phyloP scores from a whole-genome alignment of 2,329 filamentous ascomycete genomes.

The Ophidiomyces ophidiicola region DNA sequence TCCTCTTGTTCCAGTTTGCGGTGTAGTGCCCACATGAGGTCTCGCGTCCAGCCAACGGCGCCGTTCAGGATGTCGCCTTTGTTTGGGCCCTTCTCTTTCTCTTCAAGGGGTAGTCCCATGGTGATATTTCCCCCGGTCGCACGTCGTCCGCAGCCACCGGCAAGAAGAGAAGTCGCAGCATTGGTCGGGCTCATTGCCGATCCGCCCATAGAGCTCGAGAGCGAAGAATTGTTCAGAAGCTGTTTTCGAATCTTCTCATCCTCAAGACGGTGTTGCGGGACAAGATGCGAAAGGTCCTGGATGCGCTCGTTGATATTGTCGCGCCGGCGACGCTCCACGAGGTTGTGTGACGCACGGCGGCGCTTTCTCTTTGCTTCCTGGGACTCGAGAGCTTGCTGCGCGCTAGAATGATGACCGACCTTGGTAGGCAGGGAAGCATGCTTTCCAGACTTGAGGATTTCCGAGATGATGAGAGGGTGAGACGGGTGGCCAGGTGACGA shows the following conservation, averaged over 20 bases:
- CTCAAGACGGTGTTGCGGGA: slow-evolving; percentile 82
- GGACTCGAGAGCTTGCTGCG: slow-evolving; percentile 49
- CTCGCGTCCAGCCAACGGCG: slow-evolving; percentile 90
- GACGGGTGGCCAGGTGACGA: slow-evolving; percentile 54
- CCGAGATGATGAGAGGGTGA: slow-evolving; percentile 64
- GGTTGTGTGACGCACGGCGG: slow-evolving; percentile 85
- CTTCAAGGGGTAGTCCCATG: slow-evolving; percentile 81
- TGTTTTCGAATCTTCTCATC: slow-evolving; percentile 96
- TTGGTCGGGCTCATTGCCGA: slow-evolving; percentile 48
- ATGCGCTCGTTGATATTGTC: slow-evolving; percentile 99
- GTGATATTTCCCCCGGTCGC: slow-evolving; percentile 77
- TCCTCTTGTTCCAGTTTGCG: slow-evolving; percentile 81
- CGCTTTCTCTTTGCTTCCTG: slow-evolving; percentile 90
- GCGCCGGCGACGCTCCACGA: slow-evolving; percentile 83
- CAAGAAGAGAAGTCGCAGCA: slow-evolving; percentile 69
- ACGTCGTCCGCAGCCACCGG: slow-evolving; percentile 69
- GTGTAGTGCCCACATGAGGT: slow-evolving; percentile 94
- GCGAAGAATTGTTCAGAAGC: slow-evolving; percentile 77
- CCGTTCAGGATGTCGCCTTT: slow-evolving; percentile 98
- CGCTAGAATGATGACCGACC: slow-evolving; percentile 43
- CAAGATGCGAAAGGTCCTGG: slow-evolving; percentile 85
- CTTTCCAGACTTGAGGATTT: slow-evolving; percentile 71
- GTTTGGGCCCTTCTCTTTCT: slow-evolving; percentile 97
- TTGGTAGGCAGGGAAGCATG: slow-evolving; percentile 84
- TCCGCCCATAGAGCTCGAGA: slow-evolving; percentile 69